Percentiles rank a stretch among this genome's conserved stretches.
phyloP scores from a whole-genome alignment of 176 grass and related monocot species.

The Dactylis glomerata region DNA sequence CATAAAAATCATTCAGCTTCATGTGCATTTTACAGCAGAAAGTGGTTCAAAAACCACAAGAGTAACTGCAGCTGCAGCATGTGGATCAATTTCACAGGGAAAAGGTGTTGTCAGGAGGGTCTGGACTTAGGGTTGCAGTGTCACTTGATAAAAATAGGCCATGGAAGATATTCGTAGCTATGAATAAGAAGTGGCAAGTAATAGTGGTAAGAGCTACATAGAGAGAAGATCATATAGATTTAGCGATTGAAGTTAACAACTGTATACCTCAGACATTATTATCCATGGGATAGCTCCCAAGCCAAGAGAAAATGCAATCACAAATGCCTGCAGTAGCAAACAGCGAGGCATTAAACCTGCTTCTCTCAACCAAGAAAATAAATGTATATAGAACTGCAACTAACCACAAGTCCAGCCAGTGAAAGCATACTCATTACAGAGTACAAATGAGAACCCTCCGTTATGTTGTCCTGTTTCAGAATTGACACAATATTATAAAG shows the following conservation, averaged over 20 bases:
- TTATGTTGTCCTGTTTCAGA: constrained; percentile 57
- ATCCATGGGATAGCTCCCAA: constrained; percentile 99
- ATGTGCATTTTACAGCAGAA: background rate
- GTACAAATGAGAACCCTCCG: constrained; percentile 59
- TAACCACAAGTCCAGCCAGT: constrained; percentile 89
- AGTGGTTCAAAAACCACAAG: constrained; percentile 4
- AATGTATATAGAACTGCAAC: constrained; percentile 31
- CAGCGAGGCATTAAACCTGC: constrained; percentile 7
- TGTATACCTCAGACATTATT: constrained; percentile 95
- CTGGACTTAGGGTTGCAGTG: background rate
- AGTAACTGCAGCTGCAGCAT: background rate
- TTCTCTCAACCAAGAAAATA: background rate
- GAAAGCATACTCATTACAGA: constrained; percentile 80
- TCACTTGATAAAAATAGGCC: background rate
- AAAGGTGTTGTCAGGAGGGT: background rate
- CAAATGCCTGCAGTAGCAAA: constrained; percentile 65
- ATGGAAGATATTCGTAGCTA: background rate
- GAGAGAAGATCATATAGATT: background rate
- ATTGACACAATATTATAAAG: constrained; percentile 25
- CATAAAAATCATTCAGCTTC: background rate
- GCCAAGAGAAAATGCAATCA: constrained; percentile 89
- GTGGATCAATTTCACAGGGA: background rate
- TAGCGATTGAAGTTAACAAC: background rate
- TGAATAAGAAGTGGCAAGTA: background rate
- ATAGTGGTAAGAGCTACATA: background rate